Evolutionary conservation across 805 yeast species (phyloP), one percentile per base, ranked within the genome.

Genomic region (Saccharomycopsis microspora): DNA sequence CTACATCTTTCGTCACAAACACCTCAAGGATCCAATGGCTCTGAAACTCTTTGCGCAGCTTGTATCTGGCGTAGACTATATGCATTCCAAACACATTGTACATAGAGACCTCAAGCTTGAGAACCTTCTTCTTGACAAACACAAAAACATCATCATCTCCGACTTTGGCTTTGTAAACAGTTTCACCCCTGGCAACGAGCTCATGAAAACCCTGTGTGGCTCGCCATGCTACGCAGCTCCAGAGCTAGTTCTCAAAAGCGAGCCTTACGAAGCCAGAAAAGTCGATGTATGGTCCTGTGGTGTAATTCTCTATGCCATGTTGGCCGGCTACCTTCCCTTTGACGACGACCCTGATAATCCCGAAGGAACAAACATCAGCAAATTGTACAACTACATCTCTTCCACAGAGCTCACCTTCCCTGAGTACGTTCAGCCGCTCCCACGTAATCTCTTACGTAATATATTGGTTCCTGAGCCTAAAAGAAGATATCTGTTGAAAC

Each of bases 191-290:
- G 73, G 71, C 27, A 74, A 73, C 55, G 96, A 87, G 61, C 67
- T 86, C 41, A 93, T 90, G 97, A 81, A 80, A 60, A 90, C 97
- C 1, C 78, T 89, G 36, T 90, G 98, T 64, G 98, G 98, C 1
- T 86, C 96, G 3, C 98, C 98, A 1, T 90, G 98, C 63, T 90
- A 90, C 64, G 98, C 98, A 0, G 98, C 98, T 1, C 98, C 98
- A 0, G 98, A 93, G 62, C 68, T 93, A 49, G 98, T 93, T 3
- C 37, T 51, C 32, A 82, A 90, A 8, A 85, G 80, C 54, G 75
- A 80, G 46, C 88, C 95, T 10, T 93, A 93, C 61, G 87, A 85
- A 56, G 97, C 96, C 28, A 76, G 87, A 53, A 88, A 87, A 64
- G 97, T 87, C 33, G 98, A 93, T 65, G 83, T 89, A 40, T 93